A percentile compares a stretch with the other conserved stretches of the same genome.
phyloP scores from a whole-genome alignment of 331 rosid species.

The Malus hybrid region DNA sequence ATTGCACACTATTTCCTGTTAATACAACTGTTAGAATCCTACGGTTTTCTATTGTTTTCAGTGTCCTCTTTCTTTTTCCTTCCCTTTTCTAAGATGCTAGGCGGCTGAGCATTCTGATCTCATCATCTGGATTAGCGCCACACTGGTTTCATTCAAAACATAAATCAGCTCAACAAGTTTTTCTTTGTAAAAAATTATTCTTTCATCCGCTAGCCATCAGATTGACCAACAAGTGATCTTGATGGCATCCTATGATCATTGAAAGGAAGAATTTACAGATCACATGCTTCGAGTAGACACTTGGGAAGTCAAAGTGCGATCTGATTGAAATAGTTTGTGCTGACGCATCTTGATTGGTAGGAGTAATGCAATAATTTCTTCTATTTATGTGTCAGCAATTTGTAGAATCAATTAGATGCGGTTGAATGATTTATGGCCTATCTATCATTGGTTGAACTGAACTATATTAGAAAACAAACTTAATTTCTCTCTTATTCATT shows the following conservation, averaged over 20 bases:
- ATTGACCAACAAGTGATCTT: background rate
- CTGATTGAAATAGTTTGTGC: background rate
- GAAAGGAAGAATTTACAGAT: background rate
- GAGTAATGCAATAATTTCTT: background rate
- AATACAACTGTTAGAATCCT: background rate
- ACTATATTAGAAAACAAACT: background rate
- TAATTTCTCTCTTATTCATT: background rate
- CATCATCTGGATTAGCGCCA: background rate
- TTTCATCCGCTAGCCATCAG: background rate
- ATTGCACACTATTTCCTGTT: background rate
- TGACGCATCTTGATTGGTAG: background rate
- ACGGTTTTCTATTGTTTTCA: background rate
- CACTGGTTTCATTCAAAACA: background rate
- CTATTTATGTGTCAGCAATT: background rate
- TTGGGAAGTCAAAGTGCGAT: background rate
- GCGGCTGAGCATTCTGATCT: background rate
- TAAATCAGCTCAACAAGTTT: background rate
- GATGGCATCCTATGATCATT: background rate
- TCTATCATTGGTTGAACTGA: background rate
- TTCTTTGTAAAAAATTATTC: background rate
- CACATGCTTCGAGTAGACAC: background rate
- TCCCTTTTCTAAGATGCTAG: background rate
- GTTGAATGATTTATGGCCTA: background rate
- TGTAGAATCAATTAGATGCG: background rate
- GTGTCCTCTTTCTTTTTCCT: background rate